Percentiles rank a stretch among this genome's conserved stretches.
phyloP scores from a whole-genome alignment of 371 early-diverging fungal species.

The Circinella umbellata region DNA sequence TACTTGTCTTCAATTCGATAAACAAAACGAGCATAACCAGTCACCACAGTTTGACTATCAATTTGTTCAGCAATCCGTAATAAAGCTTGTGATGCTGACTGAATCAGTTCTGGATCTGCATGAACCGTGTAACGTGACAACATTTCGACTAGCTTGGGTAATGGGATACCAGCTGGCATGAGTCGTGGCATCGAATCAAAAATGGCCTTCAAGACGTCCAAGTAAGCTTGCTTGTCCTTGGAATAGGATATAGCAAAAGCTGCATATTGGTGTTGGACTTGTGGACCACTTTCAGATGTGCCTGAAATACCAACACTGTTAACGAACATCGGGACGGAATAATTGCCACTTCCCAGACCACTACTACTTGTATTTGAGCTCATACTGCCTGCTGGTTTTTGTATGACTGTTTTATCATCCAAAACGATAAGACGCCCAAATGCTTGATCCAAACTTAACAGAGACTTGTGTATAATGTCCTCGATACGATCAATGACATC shows the following conservation, averaged over 20 bases:
- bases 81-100: conserved; percentile 68
- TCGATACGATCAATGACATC: conserved; percentile 63
- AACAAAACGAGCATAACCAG: conserved; percentile 61
- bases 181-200: conserved; percentile 78
- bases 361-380: conserved; percentile 11
- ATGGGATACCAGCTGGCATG: conserved; percentile 68
- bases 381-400: conserved; percentile 25
- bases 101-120: conserved; percentile 81
- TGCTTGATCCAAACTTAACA: conserved; percentile 58
- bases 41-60: conserved; percentile 63
- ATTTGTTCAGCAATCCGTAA: conserved; percentile 70
- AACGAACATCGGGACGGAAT: conserved; percentile 43
- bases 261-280: conserved; percentile 65
- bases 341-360: conserved; percentile 24
- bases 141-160: conserved; percentile 76
- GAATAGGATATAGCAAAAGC: conserved; percentile 63
- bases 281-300: conserved; percentile 37
- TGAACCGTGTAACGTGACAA: conserved; percentile 80
- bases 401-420: conserved; percentile 57
- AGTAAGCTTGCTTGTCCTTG: conserved; percentile 71
- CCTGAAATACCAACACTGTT: conserved; percentile 32
- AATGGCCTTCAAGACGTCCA: conserved; percentile 69
- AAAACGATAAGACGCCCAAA: conserved; percentile 55
- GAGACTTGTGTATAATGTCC: conserved; percentile 57
- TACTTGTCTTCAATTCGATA: conserved; percentile 66